These are phyloP conservation scores for Phytophthora hibernalis DNA, from an alignment of 352 stramenopile species.

Conservation along the genomic window DNA sequence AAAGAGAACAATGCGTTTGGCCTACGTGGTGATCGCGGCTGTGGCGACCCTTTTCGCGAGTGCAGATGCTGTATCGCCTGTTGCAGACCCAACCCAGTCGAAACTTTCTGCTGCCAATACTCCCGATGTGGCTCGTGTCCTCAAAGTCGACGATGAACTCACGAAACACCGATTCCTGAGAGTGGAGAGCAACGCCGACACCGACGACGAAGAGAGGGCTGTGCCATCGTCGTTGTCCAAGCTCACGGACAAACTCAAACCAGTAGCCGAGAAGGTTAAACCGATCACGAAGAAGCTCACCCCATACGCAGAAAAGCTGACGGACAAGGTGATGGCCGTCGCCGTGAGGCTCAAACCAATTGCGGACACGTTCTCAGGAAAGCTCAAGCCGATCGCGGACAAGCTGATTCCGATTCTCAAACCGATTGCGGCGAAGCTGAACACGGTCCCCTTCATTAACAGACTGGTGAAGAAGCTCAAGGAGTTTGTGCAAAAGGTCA, in stretches of 20 bases:
- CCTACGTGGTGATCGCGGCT: constrained; percentile 14
- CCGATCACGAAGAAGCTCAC: constrained; percentile 10
- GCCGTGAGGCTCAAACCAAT: constrained; percentile 26
- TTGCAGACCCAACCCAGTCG: not conserved
- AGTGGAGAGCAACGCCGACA: not conserved
- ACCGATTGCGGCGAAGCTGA: constrained; percentile 19
- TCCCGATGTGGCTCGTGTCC: not conserved
- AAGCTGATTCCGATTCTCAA: constrained; percentile 31
- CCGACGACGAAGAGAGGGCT: constrained; percentile 1
- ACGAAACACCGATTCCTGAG: not conserved
- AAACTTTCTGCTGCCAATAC: not conserved
- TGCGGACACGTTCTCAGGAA: constrained; percentile 20
- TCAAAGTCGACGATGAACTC: not conserved
- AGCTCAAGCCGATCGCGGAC: constrained; percentile 26
- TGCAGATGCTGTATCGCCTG: not conserved
- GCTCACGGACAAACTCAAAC: constrained; percentile 26
- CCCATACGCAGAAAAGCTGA: constrained; percentile 15
- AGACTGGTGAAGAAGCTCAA: constrained; percentile 13
- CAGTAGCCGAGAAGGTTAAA: constrained; percentile 10
- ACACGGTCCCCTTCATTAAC: constrained; percentile 13
- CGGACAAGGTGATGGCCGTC: constrained; percentile 18
- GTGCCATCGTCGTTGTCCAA: constrained; percentile 9
- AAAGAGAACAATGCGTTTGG: constrained; percentile 13
- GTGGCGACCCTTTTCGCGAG: constrained; percentile 15
- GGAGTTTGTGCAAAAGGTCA: constrained; percentile 22